Evolutionary conservation across 2,329 filamentous ascomycete genomes (phyloP).

Genomic region (Diaporthe sp.): DNA sequence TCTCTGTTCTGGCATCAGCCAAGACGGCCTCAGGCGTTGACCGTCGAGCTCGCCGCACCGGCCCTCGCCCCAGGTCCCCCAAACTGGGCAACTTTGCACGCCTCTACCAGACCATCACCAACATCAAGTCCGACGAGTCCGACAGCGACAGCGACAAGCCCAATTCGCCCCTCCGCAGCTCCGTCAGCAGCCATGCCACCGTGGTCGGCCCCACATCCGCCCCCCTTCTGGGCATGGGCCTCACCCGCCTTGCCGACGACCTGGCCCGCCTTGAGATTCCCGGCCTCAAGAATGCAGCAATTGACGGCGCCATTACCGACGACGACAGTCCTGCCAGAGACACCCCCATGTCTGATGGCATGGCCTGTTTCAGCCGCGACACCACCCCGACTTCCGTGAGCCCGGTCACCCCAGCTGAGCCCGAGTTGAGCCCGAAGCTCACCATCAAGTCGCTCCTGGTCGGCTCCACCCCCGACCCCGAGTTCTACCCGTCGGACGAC

Average conservation of each 20-base stretch:
- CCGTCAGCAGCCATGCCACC: not conserved
- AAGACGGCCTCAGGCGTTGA: slow-evolving; percentile 28
- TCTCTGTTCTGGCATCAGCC: slow-evolving; percentile 28
- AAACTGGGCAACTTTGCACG: slow-evolving; percentile 37
- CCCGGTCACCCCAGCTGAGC: slow-evolving; percentile 2
- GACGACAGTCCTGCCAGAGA: slow-evolving; percentile 35
- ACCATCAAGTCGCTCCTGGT: not conserved
- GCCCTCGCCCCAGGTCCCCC: slow-evolving; percentile 31
- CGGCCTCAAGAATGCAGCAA: not conserved
- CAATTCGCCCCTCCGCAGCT: not conserved
- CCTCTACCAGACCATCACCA: slow-evolving; percentile 22
- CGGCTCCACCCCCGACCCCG: slow-evolving; percentile 19
- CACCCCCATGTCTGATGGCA: slow-evolving; percentile 28
- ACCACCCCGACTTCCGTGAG: slow-evolving; percentile 25
- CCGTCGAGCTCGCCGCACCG: slow-evolving; percentile 27
- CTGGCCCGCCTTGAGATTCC: not conserved
- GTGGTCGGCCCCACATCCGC: not conserved
- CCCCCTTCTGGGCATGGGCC: slow-evolving; percentile 14
- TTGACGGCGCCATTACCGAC: slow-evolving; percentile 16
- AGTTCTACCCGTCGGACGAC: not conserved
- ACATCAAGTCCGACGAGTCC: slow-evolving; percentile 9
- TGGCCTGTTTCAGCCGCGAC: slow-evolving; percentile 22
- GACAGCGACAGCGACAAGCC: not conserved
- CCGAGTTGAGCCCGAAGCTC: not conserved
- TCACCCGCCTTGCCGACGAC: slow-evolving; percentile 13